Evolutionary conservation across 2,329 filamentous ascomycete genomes (phyloP).

Genomic region (Cladosporium sp.): DNA sequence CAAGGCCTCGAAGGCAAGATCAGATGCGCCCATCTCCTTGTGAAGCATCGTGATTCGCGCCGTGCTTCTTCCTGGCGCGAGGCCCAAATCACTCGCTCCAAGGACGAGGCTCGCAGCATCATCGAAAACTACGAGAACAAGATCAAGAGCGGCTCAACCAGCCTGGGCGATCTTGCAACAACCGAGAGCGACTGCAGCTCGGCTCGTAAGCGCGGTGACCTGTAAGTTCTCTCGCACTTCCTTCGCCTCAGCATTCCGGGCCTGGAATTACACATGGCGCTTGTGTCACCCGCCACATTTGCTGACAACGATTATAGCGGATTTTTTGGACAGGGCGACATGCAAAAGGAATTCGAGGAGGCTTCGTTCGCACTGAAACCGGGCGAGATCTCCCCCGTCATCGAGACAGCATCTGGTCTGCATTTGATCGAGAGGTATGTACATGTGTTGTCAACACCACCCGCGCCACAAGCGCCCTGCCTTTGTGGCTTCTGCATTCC

Average conservation of each 20-base stretch:
- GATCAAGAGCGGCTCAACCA: constrained; percentile 66
- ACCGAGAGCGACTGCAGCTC: constrained; percentile 92
- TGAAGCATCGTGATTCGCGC: constrained; percentile 88
- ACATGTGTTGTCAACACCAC: background rate
- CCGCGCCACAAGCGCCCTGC: background rate
- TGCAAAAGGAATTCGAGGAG: constrained; percentile 99
- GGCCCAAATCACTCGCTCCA: constrained; percentile 78
- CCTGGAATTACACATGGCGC: constrained; percentile 11
- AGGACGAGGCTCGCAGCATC: constrained; percentile 79
- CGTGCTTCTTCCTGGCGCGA: constrained; percentile 92
- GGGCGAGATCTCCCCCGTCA: constrained; percentile 79
- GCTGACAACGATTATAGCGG: constrained; percentile 49
- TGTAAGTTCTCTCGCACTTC: constrained; percentile 50
- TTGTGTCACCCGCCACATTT: constrained; percentile 3
- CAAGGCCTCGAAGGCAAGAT: constrained; percentile 69
- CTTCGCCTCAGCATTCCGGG: background rate
- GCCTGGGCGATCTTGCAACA: constrained; percentile 77
- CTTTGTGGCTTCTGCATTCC: constrained; percentile 9
- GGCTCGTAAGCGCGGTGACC: constrained; percentile 85
- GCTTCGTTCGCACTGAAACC: constrained; percentile 86
- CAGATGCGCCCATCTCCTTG: constrained; percentile 82
- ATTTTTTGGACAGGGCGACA: constrained; percentile 90
- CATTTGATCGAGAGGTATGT: constrained; percentile 91
- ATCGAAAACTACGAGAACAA: constrained; percentile 69
- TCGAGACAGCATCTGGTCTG: constrained; percentile 89